These are phyloP conservation scores for Pichia sp. DNA, from an alignment of 1,139 yeast species.

Conservation along the genomic window DNA sequence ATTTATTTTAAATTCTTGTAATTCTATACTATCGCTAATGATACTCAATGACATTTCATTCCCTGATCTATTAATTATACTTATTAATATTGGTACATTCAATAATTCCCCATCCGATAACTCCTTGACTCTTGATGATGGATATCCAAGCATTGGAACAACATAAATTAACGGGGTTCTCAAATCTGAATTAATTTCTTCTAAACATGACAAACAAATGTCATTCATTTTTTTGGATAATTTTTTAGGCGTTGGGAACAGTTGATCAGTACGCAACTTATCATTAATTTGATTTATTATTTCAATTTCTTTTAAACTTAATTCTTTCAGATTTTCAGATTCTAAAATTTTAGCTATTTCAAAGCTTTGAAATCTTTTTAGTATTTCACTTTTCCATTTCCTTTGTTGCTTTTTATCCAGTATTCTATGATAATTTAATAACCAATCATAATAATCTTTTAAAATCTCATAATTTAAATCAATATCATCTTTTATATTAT, in stretches of 20 bases:
- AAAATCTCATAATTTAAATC: conserved; percentile 3
- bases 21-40: neutral
- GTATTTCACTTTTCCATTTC: conserved; percentile 14
- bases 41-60: neutral
- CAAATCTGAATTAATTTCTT: neutral
- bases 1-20: neutral
- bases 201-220: conserved; percentile 9
- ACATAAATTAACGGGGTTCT: conserved; percentile 2
- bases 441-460: conserved; percentile 6
- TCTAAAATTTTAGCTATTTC: conserved; percentile 18
- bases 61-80: conserved; percentile 1
- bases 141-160: conserved; percentile 9
- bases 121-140: neutral
- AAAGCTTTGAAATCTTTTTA: conserved; percentile 17
- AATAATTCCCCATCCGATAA: neutral
- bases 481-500: neutral
- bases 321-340: neutral
- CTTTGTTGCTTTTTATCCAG: conserved; percentile 6
- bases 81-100: conserved; percentile 3
- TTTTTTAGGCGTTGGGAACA: conserved; percentile 4
- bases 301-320: neutral
- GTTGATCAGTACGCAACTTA: neutral
- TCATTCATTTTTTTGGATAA: conserved; percentile 1
- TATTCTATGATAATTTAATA: conserved; percentile 5
- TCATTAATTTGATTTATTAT: neutral